Base-by-base conservation (phyloP, 352 stramenopile species). In the Globisporangium okanoganense region DNA sequence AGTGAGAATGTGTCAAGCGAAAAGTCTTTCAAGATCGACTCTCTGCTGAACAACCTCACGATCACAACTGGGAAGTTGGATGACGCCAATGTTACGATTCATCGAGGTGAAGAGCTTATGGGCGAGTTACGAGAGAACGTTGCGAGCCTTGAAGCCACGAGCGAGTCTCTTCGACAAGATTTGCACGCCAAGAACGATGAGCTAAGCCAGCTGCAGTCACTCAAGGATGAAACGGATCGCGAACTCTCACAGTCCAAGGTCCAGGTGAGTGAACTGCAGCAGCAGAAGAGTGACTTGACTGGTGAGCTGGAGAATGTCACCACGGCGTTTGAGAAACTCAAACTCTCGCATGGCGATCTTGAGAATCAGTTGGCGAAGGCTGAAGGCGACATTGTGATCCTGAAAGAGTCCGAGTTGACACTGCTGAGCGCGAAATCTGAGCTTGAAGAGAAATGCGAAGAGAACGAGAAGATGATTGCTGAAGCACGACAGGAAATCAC, bases 271-370 rank as follows among this genome's bases (percentile, higher is more conserved):
- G 61, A 66, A 24, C 36, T 72, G 48, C 51, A 66, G 60, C 40
- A 45, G 3, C 61, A 69, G 33, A 80, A 74, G 14, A 33, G 65
- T 2, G 16, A 25, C 25, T 55, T 76, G 62, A 16, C 40, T 24
- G 56, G 25, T 12, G 61, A 78, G 51, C 68, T 69, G 29, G 48
- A 59, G 24, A 24, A 50, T 24, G 38, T 43, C 16, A 35, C 6
- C 8, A 25, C 54, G 16, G 38, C 33, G 18, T 38, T 59, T 14
- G 54, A 59, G 6, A 29, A 59, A 12, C 48, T 59, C 16, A 49
- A 48, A 12, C 35, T 59, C 9, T 29, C 29, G 54, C 31, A 59
- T 36, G 18, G 22, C 20, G 54, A 59, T 10, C 54, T 59, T 20
- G 38, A 31, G 5, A 59, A 10, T 2, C 54, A 51, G 24, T 7